phyloP scores from a whole-genome alignment of 768 basidiomycete species.

The Russula foetens region DNA sequence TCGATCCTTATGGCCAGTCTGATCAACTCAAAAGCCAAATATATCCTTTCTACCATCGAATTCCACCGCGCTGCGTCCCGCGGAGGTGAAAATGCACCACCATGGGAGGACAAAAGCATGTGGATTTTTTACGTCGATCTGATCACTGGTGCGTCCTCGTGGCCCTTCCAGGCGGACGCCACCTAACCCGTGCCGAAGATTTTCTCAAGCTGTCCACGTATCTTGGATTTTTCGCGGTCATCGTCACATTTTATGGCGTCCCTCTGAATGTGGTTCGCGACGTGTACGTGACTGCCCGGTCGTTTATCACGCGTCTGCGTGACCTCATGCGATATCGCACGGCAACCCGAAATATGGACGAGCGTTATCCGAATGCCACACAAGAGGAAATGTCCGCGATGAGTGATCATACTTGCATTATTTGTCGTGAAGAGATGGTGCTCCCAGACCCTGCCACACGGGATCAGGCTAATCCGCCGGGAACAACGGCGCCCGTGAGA shows the following conservation, averaged over 20 bases:
- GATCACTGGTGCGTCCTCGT: slow-evolving; percentile 57
- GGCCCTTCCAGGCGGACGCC: slow-evolving; percentile 2
- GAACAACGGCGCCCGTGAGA: slow-evolving; percentile 21
- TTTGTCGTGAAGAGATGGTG: slow-evolving; percentile 94
- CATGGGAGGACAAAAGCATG: slow-evolving; percentile 99
- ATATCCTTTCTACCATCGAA: slow-evolving; percentile 74
- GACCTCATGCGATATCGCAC: slow-evolving; percentile 89
- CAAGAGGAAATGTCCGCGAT: slow-evolving; percentile 72
- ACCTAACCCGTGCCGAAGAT: slow-evolving; percentile 41
- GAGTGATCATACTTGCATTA: slow-evolving; percentile 92
- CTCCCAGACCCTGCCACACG: slow-evolving; percentile 26
- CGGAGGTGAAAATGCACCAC: slow-evolving; percentile 78
- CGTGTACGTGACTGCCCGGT: slow-evolving; percentile 91
- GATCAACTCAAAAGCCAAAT: slow-evolving; percentile 73
- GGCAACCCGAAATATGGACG: slow-evolving; percentile 95
- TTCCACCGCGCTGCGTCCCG: slow-evolving; percentile 65
- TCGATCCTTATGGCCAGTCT: slow-evolving; percentile 80
- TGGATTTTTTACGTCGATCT: slow-evolving; percentile 93
- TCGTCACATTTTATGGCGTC: slow-evolving; percentile 89
- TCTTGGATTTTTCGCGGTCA: slow-evolving; percentile 87
- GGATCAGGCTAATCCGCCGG: slow-evolving; percentile 18
- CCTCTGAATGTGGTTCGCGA: slow-evolving; percentile 96
- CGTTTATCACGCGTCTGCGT: slow-evolving; percentile 80
- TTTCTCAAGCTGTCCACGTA: slow-evolving; percentile 92
- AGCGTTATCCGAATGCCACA: slow-evolving; percentile 88